phyloP scores from a whole-genome alignment of 2,329 filamentous ascomycete genomes.

The Botrytis sinoallii region DNA sequence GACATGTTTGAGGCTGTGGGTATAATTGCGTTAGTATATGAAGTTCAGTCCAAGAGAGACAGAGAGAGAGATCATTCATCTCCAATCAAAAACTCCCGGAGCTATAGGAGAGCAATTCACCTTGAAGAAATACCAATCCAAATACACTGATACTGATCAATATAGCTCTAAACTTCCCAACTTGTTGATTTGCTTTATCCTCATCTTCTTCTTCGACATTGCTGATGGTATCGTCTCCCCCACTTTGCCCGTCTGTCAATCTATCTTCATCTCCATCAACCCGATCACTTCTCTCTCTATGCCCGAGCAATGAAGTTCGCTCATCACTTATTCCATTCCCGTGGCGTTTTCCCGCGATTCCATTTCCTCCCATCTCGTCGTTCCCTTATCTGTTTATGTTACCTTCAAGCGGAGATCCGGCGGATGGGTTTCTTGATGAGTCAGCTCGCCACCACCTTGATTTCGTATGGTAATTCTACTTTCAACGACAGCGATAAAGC shows the following conservation, averaged over 20 bases:
- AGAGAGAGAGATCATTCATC: neutral
- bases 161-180: conserved; percentile 38
- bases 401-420: neutral
- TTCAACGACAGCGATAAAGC: neutral
- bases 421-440: neutral
- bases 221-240: neutral
- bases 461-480: neutral
- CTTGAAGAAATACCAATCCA: conserved; percentile 58
- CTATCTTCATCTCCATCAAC: conserved; percentile 4
- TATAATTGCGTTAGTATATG: neutral
- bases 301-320: conserved; percentile 28
- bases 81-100: neutral
- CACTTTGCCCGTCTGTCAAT: conserved; percentile 1
- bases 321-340: conserved; percentile 21
- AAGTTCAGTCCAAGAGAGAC: neutral
- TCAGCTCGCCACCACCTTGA: neutral
- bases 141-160: conserved; percentile 54
- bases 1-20: conserved; percentile 61
- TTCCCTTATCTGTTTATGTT: neutral
- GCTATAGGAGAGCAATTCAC: conserved; percentile 37
- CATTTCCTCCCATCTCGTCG: conserved; percentile 11
- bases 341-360: neutral
- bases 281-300: conserved; percentile 5
- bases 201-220: conserved; percentile 34
- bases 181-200: conserved; percentile 34